Percentiles rank a stretch among this genome's conserved stretches.
Evolutionary conservation across 2,329 filamentous ascomycete genomes (phyloP).

Genomic region (Dissoconium aciculare): DNA sequence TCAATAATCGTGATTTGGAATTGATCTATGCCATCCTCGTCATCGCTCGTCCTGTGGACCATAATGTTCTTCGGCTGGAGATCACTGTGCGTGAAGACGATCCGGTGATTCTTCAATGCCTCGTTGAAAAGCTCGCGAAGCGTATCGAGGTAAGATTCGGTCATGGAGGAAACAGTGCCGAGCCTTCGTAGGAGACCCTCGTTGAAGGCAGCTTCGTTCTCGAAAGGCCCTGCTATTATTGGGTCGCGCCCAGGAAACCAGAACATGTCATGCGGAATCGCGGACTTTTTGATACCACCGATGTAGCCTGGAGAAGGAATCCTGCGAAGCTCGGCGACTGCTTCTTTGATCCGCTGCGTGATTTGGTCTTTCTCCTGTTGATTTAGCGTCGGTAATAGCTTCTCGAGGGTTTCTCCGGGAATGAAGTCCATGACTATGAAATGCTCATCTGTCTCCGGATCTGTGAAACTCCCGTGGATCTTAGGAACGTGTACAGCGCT

Average conservation of each 20-base stretch:
- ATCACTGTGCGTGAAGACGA: slow-evolving; percentile 11
- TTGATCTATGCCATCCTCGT: slow-evolving; percentile 1
- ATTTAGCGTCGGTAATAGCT: slow-evolving; percentile 5
- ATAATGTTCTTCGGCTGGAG: slow-evolving; percentile 12
- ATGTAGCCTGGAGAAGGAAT: slow-evolving; percentile 7
- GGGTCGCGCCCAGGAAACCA: slow-evolving; percentile 1
- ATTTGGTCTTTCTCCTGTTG: slow-evolving; percentile 7
- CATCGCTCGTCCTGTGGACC: slow-evolving; percentile 4
- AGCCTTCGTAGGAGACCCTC: slow-evolving; percentile 6
- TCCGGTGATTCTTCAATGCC: slow-evolving; percentile 5
- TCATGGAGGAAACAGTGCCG: background rate
- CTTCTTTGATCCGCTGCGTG: slow-evolving; percentile 5
- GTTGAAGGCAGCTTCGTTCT: slow-evolving; percentile 9
- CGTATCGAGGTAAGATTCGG: slow-evolving; percentile 3
- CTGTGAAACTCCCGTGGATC: background rate
- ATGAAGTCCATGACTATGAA: slow-evolving; percentile 13
- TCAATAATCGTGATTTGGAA: slow-evolving; percentile 10
- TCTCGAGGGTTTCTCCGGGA: slow-evolving; percentile 7
- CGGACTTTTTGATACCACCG: slow-evolving; percentile 4
- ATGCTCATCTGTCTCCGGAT: slow-evolving; percentile 2
- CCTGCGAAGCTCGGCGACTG: slow-evolving; percentile 6
- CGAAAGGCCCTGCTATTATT: slow-evolving; percentile 8
- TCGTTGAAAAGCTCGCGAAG: slow-evolving; percentile 3
- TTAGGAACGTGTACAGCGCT: background rate
- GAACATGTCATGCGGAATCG: slow-evolving; percentile 6